These are phyloP conservation scores for Fusarium pseudograminearum DNA, from an alignment of 2,329 filamentous ascomycete species.

Conservation along the genomic window DNA sequence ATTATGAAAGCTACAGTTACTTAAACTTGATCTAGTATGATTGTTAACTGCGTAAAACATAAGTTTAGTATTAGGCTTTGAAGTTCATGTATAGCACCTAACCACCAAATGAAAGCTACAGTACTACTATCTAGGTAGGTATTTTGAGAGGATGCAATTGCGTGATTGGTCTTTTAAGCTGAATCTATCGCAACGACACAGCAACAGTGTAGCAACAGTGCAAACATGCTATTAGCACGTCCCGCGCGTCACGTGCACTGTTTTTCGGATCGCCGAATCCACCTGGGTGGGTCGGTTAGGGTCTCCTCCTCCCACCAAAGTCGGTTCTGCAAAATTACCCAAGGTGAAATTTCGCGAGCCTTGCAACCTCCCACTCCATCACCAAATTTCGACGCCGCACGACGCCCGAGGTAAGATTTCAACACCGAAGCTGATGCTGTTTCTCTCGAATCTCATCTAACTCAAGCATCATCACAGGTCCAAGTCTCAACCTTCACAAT, in stretches of 20 bases:
- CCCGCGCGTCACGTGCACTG: background rate
- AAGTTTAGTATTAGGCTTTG: too few relatives aligned
- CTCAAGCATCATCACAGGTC: slow-evolving; percentile 46
- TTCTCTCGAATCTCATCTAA: slow-evolving; percentile 32
- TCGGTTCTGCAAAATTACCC: slow-evolving; percentile 49
- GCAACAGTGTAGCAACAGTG: background rate
- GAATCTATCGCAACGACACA: background rate
- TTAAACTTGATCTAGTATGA: too few relatives aligned
- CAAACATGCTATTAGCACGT: slow-evolving; percentile 2
- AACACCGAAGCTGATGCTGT: slow-evolving; percentile 28
- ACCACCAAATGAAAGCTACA: too few relatives aligned
- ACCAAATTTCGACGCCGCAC: slow-evolving; percentile 57
- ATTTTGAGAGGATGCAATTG: background rate
- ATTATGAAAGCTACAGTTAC: background rate
- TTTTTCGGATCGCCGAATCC: background rate
- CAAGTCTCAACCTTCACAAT: slow-evolving; percentile 69
- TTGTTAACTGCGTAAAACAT: too few relatives aligned
- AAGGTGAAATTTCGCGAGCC: slow-evolving; percentile 54
- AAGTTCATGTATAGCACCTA: too few relatives aligned
- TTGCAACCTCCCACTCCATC: slow-evolving; percentile 51
- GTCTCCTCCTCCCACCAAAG: slow-evolving; percentile 57
- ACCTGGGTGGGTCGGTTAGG: slow-evolving; percentile 52
- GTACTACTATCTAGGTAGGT: background rate
- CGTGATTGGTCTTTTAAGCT: background rate
- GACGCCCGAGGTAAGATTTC: slow-evolving; percentile 55